These are phyloP conservation scores for Atkinsonella hypoxylon DNA, from an alignment of 2,329 filamentous ascomycete genomes.

Conservation along the genomic window DNA sequence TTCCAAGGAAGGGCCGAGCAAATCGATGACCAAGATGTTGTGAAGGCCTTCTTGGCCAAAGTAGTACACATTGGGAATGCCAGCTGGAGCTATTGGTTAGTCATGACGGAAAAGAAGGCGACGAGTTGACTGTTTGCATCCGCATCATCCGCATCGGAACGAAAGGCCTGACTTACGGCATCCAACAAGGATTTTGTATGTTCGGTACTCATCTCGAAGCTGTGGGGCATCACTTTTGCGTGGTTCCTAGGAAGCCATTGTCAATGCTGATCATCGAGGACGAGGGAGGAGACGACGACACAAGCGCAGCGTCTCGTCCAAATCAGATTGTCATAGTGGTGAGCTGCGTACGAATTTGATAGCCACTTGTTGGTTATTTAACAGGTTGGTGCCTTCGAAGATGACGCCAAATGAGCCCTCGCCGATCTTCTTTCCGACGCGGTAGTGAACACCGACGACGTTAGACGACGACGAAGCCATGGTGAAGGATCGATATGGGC, in stretches of 20 bases:
- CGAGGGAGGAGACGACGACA: neutral
- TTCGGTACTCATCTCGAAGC: constrained; percentile 94
- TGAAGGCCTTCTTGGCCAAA: constrained; percentile 99
- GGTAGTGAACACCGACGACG: constrained; percentile 96
- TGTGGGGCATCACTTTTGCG: constrained; percentile 98
- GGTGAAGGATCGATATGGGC: constrained; percentile 15
- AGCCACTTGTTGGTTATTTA: constrained; percentile 98
- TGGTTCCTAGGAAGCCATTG: constrained; percentile 56
- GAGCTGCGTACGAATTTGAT: constrained; percentile 83
- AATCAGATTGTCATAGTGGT: neutral
- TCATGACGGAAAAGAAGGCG: neutral
- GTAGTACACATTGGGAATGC: constrained; percentile 98
- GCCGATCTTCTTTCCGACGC: constrained; percentile 98
- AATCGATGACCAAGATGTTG: constrained; percentile 98
- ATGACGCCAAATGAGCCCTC: constrained; percentile 98
- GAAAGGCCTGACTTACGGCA: constrained; percentile 60
- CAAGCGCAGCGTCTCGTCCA: too few species aligned
- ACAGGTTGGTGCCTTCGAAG: constrained; percentile 93
- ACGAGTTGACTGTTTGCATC: neutral
- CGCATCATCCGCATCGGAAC: too few species aligned
- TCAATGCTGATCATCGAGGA: neutral
- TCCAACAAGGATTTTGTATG: constrained; percentile 97
- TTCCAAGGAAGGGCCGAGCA: constrained; percentile 89
- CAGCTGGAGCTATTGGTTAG: constrained; percentile 31
- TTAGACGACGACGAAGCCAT: constrained; percentile 91